A percentile compares a stretch with the other conserved stretches of the same genome.
Conservation (phyloP, 2,329 filamentous ascomycete species). For the Colletotrichum nymphaeae region DNA sequence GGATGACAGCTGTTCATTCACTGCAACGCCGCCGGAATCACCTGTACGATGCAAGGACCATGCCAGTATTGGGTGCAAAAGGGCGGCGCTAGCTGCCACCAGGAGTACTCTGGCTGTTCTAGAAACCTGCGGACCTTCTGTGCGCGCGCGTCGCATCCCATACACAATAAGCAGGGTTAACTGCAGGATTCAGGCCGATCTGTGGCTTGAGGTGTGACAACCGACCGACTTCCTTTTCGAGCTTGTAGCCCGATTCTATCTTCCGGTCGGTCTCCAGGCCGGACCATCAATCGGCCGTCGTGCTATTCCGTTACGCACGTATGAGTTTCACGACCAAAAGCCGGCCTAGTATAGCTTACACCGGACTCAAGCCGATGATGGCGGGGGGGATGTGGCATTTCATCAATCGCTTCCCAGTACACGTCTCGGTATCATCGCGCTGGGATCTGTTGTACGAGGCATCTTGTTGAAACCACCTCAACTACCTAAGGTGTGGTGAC, state of each 20-base stretch:
- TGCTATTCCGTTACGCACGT: slow-evolving; percentile 22
- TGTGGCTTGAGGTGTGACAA: slow-evolving; percentile 16
- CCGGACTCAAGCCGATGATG: slow-evolving; percentile 19
- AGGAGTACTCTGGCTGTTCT: slow-evolving; percentile 19
- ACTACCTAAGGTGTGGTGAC: background rate
- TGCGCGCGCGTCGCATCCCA: background rate
- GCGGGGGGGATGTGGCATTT: no score
- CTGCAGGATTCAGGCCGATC: slow-evolving; percentile 34
- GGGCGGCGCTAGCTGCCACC: slow-evolving; percentile 6
- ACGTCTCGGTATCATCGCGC: background rate
- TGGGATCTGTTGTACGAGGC: background rate
- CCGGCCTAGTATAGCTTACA: background rate
- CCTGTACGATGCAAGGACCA: background rate
- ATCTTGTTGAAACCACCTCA: background rate
- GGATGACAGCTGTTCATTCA: background rate
- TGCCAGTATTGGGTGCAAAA: slow-evolving; percentile 10
- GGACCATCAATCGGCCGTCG: slow-evolving; percentile 21
- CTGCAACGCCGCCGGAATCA: background rate
- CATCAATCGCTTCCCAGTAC: no score
- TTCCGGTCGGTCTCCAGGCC: slow-evolving; percentile 10
- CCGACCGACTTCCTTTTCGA: slow-evolving; percentile 35
- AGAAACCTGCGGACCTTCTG: slow-evolving; percentile 22
- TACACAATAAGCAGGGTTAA: slow-evolving; percentile 19
- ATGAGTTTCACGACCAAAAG: background rate
- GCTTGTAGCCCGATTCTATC: slow-evolving; percentile 30